Base-by-base conservation (phyloP, 2,329 filamentous ascomycete genomes). In the Annulohypoxylon truncatum region DNA sequence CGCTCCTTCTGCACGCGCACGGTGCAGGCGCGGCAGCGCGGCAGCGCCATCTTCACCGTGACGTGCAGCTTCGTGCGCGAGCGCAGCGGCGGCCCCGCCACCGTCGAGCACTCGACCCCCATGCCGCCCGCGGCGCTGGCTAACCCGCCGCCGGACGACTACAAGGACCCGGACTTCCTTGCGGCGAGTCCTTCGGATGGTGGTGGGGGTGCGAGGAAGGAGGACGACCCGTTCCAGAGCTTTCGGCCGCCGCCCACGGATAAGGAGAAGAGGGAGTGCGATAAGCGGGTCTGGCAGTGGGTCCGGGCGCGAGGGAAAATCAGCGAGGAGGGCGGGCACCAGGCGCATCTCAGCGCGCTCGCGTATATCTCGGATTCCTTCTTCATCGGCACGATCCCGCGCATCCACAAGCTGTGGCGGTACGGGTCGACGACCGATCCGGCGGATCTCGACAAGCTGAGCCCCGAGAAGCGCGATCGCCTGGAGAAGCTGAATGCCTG, bases 291-390 rank as follows among this genome's bases (percentile, higher is more conserved):
- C 61, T 84, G 87, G 53, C 88, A 90, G 72, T 95, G 93, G 93
- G 85, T 94, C 69, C 89, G 90, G 56, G 89, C 91, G 8, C 82
- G 90, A 53, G 94, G 94, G 29, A 84, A 79, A 61, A 96, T 98
- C 73, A 91, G 90, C 42, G 84, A 86, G 0, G 83, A 83, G 2
- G 93, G 92, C 18, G 93, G 93, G 1, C 88, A 90, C 69, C 87
- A 91, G 73, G 93, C 94, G 9, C 94, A 98, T 77, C 83, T 97
- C 33, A 91, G 88, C 35, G 96, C 96, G 7, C 84, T 99, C 67
- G 95, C 95, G 22, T 99, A 98, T 82, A 92, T 98, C 82, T 93
- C 90, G 24, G 95, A 98, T 80, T 92, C 87, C 76, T 96, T 92
- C 81, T 98, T 99, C 80, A 94, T 98, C 78, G 94, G 92, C 38